These are phyloP conservation scores for Diaporthe citrichinensis DNA, from an alignment of 2,329 filamentous ascomycete species.

Conservation along the genomic window DNA sequence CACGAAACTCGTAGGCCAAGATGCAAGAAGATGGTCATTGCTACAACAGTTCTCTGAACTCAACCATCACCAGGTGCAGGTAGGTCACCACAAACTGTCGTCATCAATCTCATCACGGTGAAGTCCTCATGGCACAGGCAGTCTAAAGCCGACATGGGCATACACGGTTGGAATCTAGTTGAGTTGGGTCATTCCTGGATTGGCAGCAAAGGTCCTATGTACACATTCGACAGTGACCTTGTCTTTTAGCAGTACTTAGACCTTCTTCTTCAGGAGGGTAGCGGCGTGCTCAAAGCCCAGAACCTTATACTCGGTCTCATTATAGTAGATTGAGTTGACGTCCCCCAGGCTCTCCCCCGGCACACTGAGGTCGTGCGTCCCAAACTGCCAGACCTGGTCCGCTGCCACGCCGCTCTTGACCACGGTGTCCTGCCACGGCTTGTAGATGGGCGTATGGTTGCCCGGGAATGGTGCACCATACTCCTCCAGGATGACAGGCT, in stretches of 20 bases:
- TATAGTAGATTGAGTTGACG: constrained; percentile 38
- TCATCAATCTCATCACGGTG: background rate
- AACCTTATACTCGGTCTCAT: constrained; percentile 38
- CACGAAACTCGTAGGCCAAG: too few relatives aligned
- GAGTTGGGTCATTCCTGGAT: background rate
- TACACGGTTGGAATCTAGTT: background rate
- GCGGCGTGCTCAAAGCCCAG: constrained; percentile 37
- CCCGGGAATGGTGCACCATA: constrained; percentile 39
- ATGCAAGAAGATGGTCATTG: background rate
- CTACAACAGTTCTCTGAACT: background rate
- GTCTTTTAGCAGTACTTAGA: background rate
- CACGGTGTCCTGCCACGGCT: constrained; percentile 42
- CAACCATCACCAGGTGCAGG: too few relatives aligned
- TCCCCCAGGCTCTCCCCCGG: constrained; percentile 33
- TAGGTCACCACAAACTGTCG: background rate
- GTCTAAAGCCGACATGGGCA: too few relatives aligned
- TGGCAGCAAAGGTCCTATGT: background rate
- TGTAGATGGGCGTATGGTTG: constrained; percentile 39
- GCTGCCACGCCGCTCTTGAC: constrained; percentile 38
- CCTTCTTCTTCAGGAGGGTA: constrained; percentile 36
- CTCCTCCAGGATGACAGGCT: constrained; percentile 41
- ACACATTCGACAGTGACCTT: background rate
- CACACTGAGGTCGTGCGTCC: constrained; percentile 34
- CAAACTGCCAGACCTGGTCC: constrained; percentile 43
- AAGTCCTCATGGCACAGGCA: background rate